Conservation (phyloP, 768 basidiomycete species). For the Wakefieldia striispora region DNA sequence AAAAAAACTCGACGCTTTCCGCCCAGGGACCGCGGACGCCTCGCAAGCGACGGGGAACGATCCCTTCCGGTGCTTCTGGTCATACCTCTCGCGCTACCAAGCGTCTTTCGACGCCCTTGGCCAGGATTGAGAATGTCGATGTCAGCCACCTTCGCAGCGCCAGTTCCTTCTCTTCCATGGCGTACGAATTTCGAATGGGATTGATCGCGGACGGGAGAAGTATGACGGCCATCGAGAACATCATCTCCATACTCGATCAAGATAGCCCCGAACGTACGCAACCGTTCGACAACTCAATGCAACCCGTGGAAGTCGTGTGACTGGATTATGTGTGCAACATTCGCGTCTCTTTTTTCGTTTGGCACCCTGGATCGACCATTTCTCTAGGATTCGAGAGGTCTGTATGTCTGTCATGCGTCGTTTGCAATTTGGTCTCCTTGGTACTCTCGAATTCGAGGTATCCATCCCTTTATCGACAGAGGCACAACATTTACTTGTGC, state of each 20-base stretch:
- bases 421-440: constrained; percentile 1
- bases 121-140: constrained; percentile 13
- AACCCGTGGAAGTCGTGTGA: constrained; percentile 9
- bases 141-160: constrained; percentile 13
- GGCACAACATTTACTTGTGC: no score
- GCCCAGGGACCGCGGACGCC: not conserved
- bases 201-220: constrained; percentile 25
- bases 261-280: constrained; percentile 14
- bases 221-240: constrained; percentile 22
- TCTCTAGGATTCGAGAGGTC: not conserved
- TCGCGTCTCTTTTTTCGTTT: not conserved
- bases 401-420: constrained; percentile 4
- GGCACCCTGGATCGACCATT: not conserved
- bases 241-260: constrained; percentile 31
- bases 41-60: constrained; percentile 14
- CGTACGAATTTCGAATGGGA: constrained; percentile 25
- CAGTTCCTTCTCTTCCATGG: constrained; percentile 26
- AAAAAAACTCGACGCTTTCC: constrained; percentile 1
- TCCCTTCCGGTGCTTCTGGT: not conserved
- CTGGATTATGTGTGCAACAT: not conserved
- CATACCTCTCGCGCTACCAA: constrained; percentile 6
- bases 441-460: not conserved
- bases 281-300: not conserved
- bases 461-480: not conserved
- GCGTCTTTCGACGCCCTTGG: constrained; percentile 16